Evolutionary conservation across 352 stramenopile species (phyloP).

Genomic region (Phytophthora kernoviae): DNA sequence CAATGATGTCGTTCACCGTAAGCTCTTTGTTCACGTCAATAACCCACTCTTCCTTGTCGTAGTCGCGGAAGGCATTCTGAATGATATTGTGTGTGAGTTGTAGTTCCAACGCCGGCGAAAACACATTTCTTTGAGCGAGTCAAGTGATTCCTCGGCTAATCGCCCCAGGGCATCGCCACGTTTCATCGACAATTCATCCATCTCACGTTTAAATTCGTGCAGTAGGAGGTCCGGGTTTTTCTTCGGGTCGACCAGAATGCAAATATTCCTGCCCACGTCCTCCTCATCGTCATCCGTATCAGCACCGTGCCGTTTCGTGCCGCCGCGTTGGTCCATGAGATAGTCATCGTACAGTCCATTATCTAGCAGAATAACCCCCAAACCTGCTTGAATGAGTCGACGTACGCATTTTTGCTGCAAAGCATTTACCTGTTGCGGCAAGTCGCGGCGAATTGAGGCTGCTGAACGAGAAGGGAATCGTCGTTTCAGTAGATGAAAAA

Average conservation of each 20-base stretch:
- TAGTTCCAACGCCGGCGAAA: constrained; percentile 83
- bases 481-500: constrained; percentile 64
- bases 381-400: constrained; percentile 75
- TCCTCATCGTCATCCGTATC: constrained; percentile 48
- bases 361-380: constrained; percentile 77
- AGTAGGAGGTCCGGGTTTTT: constrained; percentile 81
- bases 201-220: constrained; percentile 89
- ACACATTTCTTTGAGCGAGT: constrained; percentile 86
- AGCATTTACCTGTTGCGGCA: constrained; percentile 69
- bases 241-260: constrained; percentile 82
- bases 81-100: constrained; percentile 91
- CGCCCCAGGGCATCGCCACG: constrained; percentile 66
- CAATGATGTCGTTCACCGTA: constrained; percentile 74
- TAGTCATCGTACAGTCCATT: constrained; percentile 66
- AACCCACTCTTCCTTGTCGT: constrained; percentile 89
- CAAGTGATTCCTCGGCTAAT: constrained; percentile 78
- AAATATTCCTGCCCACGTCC: constrained; percentile 71
- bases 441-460: constrained; percentile 67
- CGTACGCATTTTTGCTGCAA: constrained; percentile 86
- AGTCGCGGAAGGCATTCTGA: constrained; percentile 85
- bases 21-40: constrained; percentile 87
- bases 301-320: constrained; percentile 1
- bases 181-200: constrained; percentile 86
- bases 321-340: constrained; percentile 30
- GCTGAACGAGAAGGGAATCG: constrained; percentile 76